A percentile compares a stretch with the other conserved stretches of the same genome.
phyloP scores from a whole-genome alignment of 352 stramenopile species.

The Pythium phragmitis region DNA sequence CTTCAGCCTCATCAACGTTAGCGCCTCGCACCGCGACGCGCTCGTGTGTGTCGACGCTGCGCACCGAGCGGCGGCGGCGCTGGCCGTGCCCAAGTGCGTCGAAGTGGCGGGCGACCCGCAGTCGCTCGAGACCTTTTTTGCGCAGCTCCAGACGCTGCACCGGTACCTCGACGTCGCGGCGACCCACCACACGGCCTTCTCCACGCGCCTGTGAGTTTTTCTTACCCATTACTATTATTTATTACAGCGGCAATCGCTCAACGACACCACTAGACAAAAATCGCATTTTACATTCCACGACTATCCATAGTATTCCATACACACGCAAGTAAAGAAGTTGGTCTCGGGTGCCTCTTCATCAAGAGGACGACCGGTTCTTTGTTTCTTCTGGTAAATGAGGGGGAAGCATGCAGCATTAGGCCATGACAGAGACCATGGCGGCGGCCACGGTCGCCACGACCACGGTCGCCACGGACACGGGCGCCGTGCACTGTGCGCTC shows the following conservation, averaged over 20 bases:
- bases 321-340: no score
- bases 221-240: background rate
- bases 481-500: background rate
- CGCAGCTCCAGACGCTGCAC: slow-evolving; percentile 51
- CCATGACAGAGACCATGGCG: no score
- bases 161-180: slow-evolving; percentile 38
- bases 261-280: slow-evolving; percentile 2
- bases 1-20: slow-evolving; percentile 50
- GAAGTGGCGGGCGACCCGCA: slow-evolving; percentile 2
- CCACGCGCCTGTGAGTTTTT: slow-evolving; percentile 28
- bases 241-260: background rate
- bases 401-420: no score
- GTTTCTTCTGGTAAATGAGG: no score
- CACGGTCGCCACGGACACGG: background rate
- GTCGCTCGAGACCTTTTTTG: slow-evolving; percentile 60
- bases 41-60: slow-evolving; percentile 36
- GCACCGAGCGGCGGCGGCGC: slow-evolving; percentile 26
- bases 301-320: no score
- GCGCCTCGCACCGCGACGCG: slow-evolving; percentile 24
- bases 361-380: no score
- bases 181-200: slow-evolving; percentile 39
- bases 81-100: slow-evolving; percentile 44
- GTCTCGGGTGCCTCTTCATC: no score
- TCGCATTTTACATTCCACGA: background rate
- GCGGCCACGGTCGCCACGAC: background rate